Base-by-base conservation (phyloP, 176 grass and related monocot species). In the Oryza australiensis region DNA sequence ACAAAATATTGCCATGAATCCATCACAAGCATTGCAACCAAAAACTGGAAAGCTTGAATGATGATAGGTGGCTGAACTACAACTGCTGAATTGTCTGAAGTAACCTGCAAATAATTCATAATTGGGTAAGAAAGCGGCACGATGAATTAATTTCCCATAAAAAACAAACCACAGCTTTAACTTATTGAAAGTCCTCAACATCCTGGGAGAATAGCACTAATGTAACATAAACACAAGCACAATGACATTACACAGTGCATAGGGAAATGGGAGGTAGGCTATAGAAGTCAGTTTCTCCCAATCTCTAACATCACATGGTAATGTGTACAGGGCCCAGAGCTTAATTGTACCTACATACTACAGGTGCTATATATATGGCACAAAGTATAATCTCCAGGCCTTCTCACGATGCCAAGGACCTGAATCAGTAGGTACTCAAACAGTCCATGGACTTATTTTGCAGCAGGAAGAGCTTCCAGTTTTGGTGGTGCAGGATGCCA, bases 1-100 rank as follows among this genome's bases (percentile, higher is more conserved):
- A 97, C 85, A 27, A 97, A 97, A 68, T 97, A 97, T 27, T 97
- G 91, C 94, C 94, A 97, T 68, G 85, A 68, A 51, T 94, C 94
- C 94, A 97, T 97, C 68, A 97, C 72, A 5, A 97, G 45, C 94
- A 97, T 97, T 42, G 94, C 94, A 26, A 94, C 41, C 23, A 92
- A n/a, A 78, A 97, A 85, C 48, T 97, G 91, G 62, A 92, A 87
- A 23, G 84, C 71, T 69, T 94, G 94, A 70, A 92, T n/a, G 1
- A 62, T 34, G 4, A 97, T 73, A 77, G 91, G 43, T 69, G 89
- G 94, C 57, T 97, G 94, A 42, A 81, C 77, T 87, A 83, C 13
- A 88, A 73, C 77, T 12, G 63, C 38, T 57, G 91, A 86, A 80
- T 76, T 84, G 78, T 88, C 78, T 11, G 91, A 94, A 81, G 94